Evolutionary conservation across 805 yeast species (phyloP).

Genomic region (Candida patagonica): DNA sequence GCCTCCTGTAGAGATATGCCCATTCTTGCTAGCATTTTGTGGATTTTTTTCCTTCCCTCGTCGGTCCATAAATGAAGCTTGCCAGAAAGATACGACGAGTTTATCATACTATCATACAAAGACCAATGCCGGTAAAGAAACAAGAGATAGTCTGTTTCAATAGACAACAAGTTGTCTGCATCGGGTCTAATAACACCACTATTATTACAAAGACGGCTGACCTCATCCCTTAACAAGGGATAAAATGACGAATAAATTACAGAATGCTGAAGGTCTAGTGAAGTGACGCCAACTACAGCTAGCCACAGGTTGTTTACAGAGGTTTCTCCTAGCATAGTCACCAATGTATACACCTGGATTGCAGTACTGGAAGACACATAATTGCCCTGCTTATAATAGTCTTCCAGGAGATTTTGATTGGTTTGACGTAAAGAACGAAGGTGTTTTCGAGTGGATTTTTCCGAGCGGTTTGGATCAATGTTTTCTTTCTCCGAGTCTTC

Average conservation of each 20-base stretch:
- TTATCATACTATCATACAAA: conserved; percentile 78
- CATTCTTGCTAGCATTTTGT: conserved; percentile 92
- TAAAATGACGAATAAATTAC: conserved; percentile 57
- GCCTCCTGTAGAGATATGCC: conserved; percentile 87
- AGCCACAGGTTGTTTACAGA: conserved; percentile 66
- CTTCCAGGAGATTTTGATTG: conserved; percentile 47
- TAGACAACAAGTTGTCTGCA: conserved; percentile 35
- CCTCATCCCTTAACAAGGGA: conserved; percentile 77
- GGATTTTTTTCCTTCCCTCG: conserved; percentile 77
- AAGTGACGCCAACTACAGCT: conserved; percentile 78
- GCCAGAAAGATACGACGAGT: conserved; percentile 86
- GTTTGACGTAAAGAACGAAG: conserved; percentile 10
- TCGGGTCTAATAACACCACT: conserved; percentile 9
- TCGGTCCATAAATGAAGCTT: conserved; percentile 84
- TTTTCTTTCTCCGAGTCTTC: conserved; percentile 12
- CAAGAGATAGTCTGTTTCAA: conserved; percentile 78
- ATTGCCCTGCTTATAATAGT: conserved; percentile 79
- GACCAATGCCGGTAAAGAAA: conserved; percentile 90
- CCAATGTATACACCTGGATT: conserved; percentile 67
- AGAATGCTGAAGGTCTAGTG: conserved; percentile 66
- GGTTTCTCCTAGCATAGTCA: conserved; percentile 79
- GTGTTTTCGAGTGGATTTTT: conserved; percentile 10
- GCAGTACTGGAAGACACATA: conserved; percentile 66
- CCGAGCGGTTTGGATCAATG: conserved; percentile 6
- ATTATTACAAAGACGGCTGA: conserved; percentile 44